Evolutionary conservation across 108 stramenopile genomes (phyloP), one percentile per base, ranked within the genome.

Genomic region (Stephanodiscus minutulus): DNA sequence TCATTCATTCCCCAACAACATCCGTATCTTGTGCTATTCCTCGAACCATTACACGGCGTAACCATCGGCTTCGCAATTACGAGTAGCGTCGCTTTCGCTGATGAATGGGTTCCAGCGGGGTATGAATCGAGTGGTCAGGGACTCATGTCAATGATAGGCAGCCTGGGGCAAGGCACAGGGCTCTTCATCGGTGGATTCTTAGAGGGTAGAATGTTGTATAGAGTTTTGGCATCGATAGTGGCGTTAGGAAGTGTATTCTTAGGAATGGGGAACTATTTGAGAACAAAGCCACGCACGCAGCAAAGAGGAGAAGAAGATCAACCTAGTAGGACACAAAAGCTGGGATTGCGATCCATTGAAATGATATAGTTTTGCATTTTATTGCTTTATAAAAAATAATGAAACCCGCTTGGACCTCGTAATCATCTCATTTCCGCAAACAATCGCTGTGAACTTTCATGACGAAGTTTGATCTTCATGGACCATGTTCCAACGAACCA

Each of bases 21-120:
- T 68, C 72, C 76, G 11, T 66, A 67, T 68, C 73, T 72, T 52
- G 73, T 87, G 21, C 69, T 90, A 4, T 8, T 86, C 7, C 59
- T 90, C 13, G 89, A 90, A 56, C 84, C 86, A 0, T 53, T 90
- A 9, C 89, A 90, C 58, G 89, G 89, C 0, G 62, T 90, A 13
- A 90, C 89, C 47, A 86, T 81, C 59, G 89, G 75, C 6, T 85
- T 81, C 61, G 63, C 74, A 9, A 27, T 65, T 50, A 79, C 85
- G 9, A 65, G 73, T 1, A 52, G 74, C 59, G 79, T 87, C 8
- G 86, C 84, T 12, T 85, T 83, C 70, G 83, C 68, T 7, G 72
- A 81, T 46, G 49, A 66, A 11, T 69, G 77, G 69, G 69, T 74
- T 61, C 82, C 82, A 15, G 65, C 33, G 43, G 81, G 81, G 21